phyloP scores from a whole-genome alignment of 352 stramenopile species.

The Phytophthora pseudosyringae region DNA sequence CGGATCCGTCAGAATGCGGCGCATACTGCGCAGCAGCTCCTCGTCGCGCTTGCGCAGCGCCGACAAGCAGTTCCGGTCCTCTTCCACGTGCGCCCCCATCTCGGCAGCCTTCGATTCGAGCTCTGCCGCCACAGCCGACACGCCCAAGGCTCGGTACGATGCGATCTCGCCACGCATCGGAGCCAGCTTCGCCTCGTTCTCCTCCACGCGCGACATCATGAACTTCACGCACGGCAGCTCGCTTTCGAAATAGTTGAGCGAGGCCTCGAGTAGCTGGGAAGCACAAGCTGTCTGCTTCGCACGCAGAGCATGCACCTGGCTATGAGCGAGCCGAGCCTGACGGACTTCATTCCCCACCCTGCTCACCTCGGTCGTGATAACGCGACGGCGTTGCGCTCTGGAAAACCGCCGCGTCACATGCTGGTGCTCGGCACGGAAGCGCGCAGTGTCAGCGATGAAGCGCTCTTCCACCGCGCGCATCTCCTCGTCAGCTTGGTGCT shows the following conservation, averaged over 20 bases:
- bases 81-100: conserved; percentile 50
- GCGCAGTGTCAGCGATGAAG: conserved; percentile 50
- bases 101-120: conserved; percentile 49
- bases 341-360: conserved; percentile 47
- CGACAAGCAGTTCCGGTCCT: conserved; percentile 56
- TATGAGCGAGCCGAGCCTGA: conserved; percentile 43
- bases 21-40: conserved; percentile 47
- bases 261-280: conserved; percentile 69
- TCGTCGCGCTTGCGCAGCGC: conserved; percentile 59
- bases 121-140: conserved; percentile 58
- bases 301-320: conserved; percentile 47
- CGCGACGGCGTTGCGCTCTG: conserved; percentile 41
- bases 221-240: conserved; percentile 84
- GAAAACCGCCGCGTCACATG: conserved; percentile 48
- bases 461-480: conserved; percentile 54
- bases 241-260: conserved; percentile 76
- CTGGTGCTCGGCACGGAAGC: conserved; percentile 58
- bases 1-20: conserved; percentile 36
- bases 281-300: conserved; percentile 58
- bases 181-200: conserved; percentile 48
- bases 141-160: conserved; percentile 60
- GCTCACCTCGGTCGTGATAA: conserved; percentile 46
- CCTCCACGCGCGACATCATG: conserved; percentile 68
- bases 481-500: conserved; percentile 53
- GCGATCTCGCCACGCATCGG: conserved; percentile 51